Base-by-base conservation (phyloP, 345 rosid species). In the Populus deltoides region DNA sequence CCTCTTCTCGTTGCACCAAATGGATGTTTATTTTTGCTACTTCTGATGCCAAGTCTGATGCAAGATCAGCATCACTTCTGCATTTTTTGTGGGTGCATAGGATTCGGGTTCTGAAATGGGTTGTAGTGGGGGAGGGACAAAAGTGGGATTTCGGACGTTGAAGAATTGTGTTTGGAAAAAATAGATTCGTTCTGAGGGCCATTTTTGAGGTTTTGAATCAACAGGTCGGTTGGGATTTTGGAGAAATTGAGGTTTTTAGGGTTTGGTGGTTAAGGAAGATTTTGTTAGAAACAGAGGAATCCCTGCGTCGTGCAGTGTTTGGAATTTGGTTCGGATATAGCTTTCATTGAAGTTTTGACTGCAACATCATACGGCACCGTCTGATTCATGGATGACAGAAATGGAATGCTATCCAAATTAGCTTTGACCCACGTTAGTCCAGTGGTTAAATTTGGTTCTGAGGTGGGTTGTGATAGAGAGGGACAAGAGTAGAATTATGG, bases 41-140 rank as follows among this genome's bases (percentile, higher is more conserved):
- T 57, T 88, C 87, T 61, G 87, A 43, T 0, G 94, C 92, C 41
- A 94, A 79, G 67, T 87, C 93, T 53, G 87, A 82, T 2, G 93
- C 92, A 24, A 92, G 90, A 66, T 85, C 88, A 1, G 87, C 74
- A 69, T 90, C 91, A 59, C 72, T 75, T 65, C 3, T 17, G 71
- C 33, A 31, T 31, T 73, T 68, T 78, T 51, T 85, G 17, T 59
- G 82, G 63, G 77, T 17, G 80, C 91, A 86, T 13, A 45, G 71
- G 72, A 88, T 82, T 63, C 74, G 87, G 66, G 83, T 75, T 31
- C 72, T 76, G 80, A 63, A 39, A 49, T 24, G 20, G 66, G 66
- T 43, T 57, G 49, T 10, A 1, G 61, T 29, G 67, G 74, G 70
- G 79, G 24, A 47, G 47, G 79, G 55, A 31, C 31, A 29, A 51